Evolutionary conservation across 164 flowering plant species (phyloP).

Genomic region (Vitis amurensis): DNA sequence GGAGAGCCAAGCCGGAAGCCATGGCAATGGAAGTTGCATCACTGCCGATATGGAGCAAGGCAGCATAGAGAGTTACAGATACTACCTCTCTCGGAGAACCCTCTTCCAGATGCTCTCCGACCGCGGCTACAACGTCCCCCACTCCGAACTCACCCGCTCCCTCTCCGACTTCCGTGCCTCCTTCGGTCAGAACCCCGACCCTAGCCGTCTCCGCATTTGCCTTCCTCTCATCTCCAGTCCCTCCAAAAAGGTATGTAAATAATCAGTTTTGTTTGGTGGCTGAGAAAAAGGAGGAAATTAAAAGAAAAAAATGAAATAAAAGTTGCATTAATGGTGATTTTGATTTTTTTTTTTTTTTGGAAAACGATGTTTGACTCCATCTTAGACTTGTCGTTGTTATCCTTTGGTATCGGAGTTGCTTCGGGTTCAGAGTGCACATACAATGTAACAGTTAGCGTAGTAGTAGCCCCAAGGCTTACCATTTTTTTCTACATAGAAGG

Average conservation of each 20-base stretch:
- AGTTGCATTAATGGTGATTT: background rate
- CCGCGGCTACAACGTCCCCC: slow-evolving; percentile 28
- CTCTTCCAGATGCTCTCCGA: slow-evolving; percentile 32
- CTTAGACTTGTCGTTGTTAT: background rate
- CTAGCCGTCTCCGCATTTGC: slow-evolving; percentile 18
- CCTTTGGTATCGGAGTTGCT: no score
- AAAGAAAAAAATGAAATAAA: background rate
- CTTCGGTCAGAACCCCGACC: slow-evolving; percentile 16
- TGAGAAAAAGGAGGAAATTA: background rate
- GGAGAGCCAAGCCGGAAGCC: background rate
- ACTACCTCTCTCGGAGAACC: slow-evolving; percentile 28
- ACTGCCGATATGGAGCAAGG: slow-evolving; percentile 7
- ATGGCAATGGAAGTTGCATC: background rate
- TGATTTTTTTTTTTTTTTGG: background rate
- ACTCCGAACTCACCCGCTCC: slow-evolving; percentile 17
- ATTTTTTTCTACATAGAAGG: no score
- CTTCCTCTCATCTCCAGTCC: slow-evolving; percentile 16
- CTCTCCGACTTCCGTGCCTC: slow-evolving; percentile 22
- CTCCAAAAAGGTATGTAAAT: slow-evolving; percentile 19
- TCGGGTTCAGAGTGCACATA: no score
- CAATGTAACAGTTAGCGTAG: no score
- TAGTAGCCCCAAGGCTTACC: no score
- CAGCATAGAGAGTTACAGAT: slow-evolving; percentile 19
- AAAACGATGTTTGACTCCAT: background rate
- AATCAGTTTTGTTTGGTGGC: background rate